These are phyloP conservation scores for Chlamydomonas applanata DNA, from an alignment of 139 green algal species.

Conservation along the genomic window DNA sequence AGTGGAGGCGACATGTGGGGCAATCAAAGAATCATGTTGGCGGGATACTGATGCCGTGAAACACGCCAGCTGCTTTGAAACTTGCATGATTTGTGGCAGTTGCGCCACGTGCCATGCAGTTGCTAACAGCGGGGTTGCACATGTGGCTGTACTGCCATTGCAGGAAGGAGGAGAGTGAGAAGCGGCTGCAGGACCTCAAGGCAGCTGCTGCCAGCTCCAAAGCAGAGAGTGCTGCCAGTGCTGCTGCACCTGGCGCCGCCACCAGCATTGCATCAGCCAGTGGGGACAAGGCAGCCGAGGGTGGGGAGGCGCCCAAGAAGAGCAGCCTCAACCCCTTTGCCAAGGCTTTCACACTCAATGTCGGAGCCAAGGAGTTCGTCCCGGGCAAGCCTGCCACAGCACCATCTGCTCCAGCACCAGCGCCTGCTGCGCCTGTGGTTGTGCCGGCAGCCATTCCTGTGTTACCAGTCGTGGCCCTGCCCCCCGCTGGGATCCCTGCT, in stretches of 20 bases:
- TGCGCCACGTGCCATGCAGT: no score
- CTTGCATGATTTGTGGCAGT: no score
- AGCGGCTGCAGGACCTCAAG: no score
- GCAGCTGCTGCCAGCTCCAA: constrained; percentile 3
- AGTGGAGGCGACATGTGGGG: neutral
- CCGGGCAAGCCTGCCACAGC: constrained; percentile 13
- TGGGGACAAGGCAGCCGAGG: neutral
- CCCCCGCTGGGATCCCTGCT: no score
- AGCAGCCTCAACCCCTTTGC: constrained; percentile 55
- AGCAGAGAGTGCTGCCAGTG: neutral
- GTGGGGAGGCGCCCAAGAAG: constrained; percentile 11
- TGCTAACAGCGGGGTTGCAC: neutral
- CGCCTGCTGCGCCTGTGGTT: neutral
- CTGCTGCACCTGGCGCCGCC: neutral
- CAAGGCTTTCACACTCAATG: constrained; percentile 61
- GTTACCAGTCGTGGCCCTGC: no score
- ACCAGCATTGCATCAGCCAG: neutral
- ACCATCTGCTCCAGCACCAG: neutral
- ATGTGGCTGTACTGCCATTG: neutral
- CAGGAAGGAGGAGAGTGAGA: no score
- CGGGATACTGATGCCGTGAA: no score
- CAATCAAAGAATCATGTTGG: no score
- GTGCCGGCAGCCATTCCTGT: no score
- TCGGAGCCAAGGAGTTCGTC: constrained; percentile 60
- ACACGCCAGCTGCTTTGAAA: no score